Base-by-base conservation (phyloP, 1,284 basidiomycete species). In the Apiotrichum domesticum region DNA sequence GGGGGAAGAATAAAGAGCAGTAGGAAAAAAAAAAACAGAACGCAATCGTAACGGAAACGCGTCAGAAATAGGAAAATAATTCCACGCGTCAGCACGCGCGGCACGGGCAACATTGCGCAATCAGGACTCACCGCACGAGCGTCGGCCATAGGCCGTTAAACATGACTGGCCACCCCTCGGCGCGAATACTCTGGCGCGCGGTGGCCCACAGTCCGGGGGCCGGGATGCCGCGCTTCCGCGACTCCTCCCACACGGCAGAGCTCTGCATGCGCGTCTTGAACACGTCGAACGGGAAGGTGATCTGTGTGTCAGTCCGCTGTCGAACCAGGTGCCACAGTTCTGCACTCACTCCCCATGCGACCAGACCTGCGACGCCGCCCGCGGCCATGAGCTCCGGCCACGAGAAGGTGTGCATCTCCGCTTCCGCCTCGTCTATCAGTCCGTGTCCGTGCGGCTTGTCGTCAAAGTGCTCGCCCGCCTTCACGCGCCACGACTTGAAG, bases 231-330 rank as follows among this genome's bases (percentile, higher is more conserved):
- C 35, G 35, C 21, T 34, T 10, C 53, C 29, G 66, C 35, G 35
- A 35, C 85, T 85, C 45, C 57, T 83, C 77, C 66, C 7, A 81
- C 83, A 37, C 80, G 81, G 14, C 80, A 75, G 70, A 84, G 15
- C 64, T 82, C 72, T 94, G 90, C 66, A 92, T 83, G 2, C 89
- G 83, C 6, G 90, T 92, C 77, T 93, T 93, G 63, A 92, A 80
- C 5, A 91, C 87, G 67, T 93, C 90, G 55, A 91, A 79, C 1
- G 88, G 87, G 74, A 93, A 91, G 0, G 88, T 91, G 1, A 79
- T 80, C 71, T 76, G 57, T 3, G 21, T 8, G 49, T 42, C 9
- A 50, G 49, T 21, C 5, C 10, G 29, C 15, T 40, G 13, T 15
- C 6, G 3, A 5, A 8, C 11, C 45, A 14, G 8, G 5, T 4